Conservation (phyloP, 2,329 filamentous ascomycete species). For the Calonectria pteridis region DNA sequence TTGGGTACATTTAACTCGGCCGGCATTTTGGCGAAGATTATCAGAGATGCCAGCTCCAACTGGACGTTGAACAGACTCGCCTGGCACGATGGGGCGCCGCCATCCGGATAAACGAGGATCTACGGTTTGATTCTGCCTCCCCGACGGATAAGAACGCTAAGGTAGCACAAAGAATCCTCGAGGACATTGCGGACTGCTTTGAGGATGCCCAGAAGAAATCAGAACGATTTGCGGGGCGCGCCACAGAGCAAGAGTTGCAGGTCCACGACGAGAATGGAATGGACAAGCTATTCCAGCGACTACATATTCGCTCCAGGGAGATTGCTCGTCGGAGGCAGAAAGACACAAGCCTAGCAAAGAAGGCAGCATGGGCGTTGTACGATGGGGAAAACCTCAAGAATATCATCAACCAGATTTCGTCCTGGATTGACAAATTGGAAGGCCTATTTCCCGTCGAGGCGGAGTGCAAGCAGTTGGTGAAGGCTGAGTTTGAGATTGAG, state of each 20-base stretch:
- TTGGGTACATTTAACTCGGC: constrained; percentile 1
- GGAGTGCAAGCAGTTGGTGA: background rate
- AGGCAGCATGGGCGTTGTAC: background rate
- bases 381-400: background rate
- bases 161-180: background rate
- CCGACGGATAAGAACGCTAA: background rate
- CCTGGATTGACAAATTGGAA: background rate
- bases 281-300: background rate
- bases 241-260: background rate
- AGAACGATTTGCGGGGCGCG: background rate
- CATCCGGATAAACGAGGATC: background rate
- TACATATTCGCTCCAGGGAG: background rate
- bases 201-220: background rate
- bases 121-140: background rate
- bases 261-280: background rate
- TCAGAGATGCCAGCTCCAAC: background rate
- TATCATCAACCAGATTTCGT: background rate
- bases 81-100: background rate
- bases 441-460: background rate
- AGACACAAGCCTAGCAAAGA: background rate
- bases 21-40: background rate
- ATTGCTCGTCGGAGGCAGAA: background rate
- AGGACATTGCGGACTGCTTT: background rate
- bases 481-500: background rate
- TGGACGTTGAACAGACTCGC: background rate